Percentiles rank a stretch among this genome's conserved stretches.
phyloP scores from a whole-genome alignment of 1,284 basidiomycete species.

The Ganoderma leucocontextum region DNA sequence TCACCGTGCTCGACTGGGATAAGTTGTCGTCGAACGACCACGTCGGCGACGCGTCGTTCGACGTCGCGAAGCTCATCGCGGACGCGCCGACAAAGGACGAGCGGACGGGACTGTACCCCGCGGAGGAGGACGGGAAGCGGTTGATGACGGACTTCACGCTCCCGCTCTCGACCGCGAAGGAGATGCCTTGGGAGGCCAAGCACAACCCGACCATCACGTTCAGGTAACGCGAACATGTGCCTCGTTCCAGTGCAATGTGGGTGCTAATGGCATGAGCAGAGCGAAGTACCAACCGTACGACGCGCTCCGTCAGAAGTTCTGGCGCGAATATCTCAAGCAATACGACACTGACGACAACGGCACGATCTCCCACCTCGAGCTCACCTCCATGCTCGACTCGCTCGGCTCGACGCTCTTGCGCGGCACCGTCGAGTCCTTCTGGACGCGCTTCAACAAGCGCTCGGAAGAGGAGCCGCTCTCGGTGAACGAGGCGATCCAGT shows the following conservation, averaged over 20 bases:
- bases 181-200: conserved; percentile 69
- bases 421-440: conserved; percentile 86
- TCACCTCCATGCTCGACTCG: conserved; percentile 97
- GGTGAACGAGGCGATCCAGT: conserved; percentile 80
- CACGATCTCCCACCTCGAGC: conserved; percentile 85
- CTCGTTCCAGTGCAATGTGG: conserved; percentile 23
- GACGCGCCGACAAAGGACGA: conserved; percentile 79
- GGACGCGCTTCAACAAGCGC: conserved; percentile 73
- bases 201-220: conserved; percentile 68
- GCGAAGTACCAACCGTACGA: conserved; percentile 97
- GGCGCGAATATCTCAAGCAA: conserved; percentile 89
- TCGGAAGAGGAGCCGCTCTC: conserved; percentile 79
- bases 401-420: conserved; percentile 91
- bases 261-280: conserved; percentile 44
- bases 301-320: conserved; percentile 90
- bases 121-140: conserved; percentile 58
- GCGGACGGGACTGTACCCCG: conserved; percentile 76
- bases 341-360: conserved; percentile 91
- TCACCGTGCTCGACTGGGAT: conserved; percentile 94
- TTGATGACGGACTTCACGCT: conserved; percentile 77
- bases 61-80: conserved; percentile 75
- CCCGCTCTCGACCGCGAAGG: conserved; percentile 60
- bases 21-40: conserved; percentile 91
- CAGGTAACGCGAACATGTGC: conserved; percentile 53
- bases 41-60: conserved; percentile 80